Percentiles rank a stretch among this genome's conserved stretches.
Evolutionary conservation across 2,329 filamentous ascomycete genomes (phyloP).

Genomic region (Paraphoma sp.): DNA sequence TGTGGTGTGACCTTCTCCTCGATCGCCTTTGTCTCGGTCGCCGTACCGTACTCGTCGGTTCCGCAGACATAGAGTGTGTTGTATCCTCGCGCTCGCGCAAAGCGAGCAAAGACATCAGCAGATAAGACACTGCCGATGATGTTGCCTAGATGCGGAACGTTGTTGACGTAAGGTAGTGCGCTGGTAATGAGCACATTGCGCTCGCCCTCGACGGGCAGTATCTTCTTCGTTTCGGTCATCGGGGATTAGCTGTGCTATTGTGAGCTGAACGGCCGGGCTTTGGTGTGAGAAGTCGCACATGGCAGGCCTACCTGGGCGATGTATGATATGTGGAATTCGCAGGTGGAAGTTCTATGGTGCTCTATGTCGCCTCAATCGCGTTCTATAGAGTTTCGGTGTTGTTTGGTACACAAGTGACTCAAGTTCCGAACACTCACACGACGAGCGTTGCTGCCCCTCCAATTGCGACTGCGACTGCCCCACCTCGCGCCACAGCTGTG

Average conservation of each 20-base stretch:
- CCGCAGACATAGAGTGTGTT: constrained; percentile 87
- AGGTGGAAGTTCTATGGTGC: neutral
- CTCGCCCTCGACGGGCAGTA: constrained; percentile 64
- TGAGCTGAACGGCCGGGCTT: too few species aligned
- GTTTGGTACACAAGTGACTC: constrained; percentile 26
- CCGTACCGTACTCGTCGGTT: constrained; percentile 93
- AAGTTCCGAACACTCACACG: constrained; percentile 24
- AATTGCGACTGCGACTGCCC: constrained; percentile 18
- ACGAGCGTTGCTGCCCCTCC: constrained; percentile 30
- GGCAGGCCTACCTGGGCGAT: neutral
- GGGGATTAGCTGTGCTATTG: constrained; percentile 1
- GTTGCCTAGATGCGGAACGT: constrained; percentile 73
- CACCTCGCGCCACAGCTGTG: constrained; percentile 21
- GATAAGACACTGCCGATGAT: constrained; percentile 68
- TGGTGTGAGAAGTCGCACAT: too few species aligned
- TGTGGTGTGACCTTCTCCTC: constrained; percentile 84
- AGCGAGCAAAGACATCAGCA: constrained; percentile 79
- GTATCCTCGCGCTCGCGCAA: constrained; percentile 78
- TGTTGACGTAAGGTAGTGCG: constrained; percentile 85
- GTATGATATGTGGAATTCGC: neutral
- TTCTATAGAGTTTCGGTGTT: constrained; percentile 7
- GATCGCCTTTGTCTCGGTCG: constrained; percentile 93
- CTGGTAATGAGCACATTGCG: constrained; percentile 90
- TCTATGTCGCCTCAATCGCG: neutral
- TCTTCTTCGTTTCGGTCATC: constrained; percentile 49